phyloP scores from a whole-genome alignment of 306 rosid genomes.

The Corylus heterophylla region DNA sequence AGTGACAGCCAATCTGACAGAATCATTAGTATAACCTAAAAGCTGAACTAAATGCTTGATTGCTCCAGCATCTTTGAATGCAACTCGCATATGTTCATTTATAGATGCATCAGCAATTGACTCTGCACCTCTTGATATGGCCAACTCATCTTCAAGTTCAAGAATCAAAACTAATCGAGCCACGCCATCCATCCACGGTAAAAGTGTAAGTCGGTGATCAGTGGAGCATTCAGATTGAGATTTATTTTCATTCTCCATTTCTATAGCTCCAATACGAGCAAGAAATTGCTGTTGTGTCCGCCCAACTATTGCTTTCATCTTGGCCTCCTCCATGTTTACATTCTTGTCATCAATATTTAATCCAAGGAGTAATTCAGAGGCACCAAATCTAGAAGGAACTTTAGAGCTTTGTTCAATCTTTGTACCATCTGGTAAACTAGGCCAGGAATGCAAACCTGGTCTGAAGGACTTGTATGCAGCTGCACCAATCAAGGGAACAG shows the following conservation, averaged over 20 bases:
- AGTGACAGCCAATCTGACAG: constrained; percentile 48
- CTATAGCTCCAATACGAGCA: constrained; percentile 81
- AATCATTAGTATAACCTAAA: constrained; percentile 44
- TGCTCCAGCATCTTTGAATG: constrained; percentile 95
- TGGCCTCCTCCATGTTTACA: constrained; percentile 63
- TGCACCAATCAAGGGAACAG: constrained; percentile 80
- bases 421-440: constrained; percentile 81
- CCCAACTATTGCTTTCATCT: constrained; percentile 68
- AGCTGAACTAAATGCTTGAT: constrained; percentile 62
- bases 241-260: constrained; percentile 41
- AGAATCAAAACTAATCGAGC: constrained; percentile 82
- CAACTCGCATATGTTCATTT: constrained; percentile 72
- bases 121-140: constrained; percentile 60
- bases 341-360: constrained; percentile 56
- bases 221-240: constrained; percentile 47
- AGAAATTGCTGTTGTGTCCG: constrained; percentile 76
- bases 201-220: constrained; percentile 49
- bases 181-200: constrained; percentile 85
- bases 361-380: constrained; percentile 80
- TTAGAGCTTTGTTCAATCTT: constrained; percentile 58
- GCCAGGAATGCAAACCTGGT: constrained; percentile 61
- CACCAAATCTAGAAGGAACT: constrained; percentile 74
- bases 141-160: constrained; percentile 67
- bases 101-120: constrained; percentile 76
- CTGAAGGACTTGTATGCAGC: constrained; percentile 76